Base-by-base conservation (phyloP, 1,284 basidiomycete genomes). In the Irpex lacteus region DNA sequence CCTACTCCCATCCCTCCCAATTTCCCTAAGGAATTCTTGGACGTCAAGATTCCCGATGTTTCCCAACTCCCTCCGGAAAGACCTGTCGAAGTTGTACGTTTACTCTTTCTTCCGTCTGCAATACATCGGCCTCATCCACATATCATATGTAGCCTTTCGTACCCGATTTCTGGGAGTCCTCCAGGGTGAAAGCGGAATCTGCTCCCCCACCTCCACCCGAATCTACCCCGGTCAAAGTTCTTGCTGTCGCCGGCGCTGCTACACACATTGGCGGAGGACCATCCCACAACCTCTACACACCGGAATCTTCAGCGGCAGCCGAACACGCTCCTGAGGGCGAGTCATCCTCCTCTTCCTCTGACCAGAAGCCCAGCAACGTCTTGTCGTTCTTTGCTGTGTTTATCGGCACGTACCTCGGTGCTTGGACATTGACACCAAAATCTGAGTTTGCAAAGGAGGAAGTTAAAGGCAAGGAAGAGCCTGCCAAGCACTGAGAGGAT, bases 81-180 rank as follows among this genome's bases (percentile, higher is more conserved):
- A 6, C 80, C 81, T 21, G 78, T 85, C 21, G 85, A 86, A 73
- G 83, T 90, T 64, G 91, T 93, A 70, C 32, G 32, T 66, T 89
- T 82, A 47, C 32, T n/a, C 26, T 13, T 7, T 63, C 38, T 52
- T 59, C 54, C 38, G 36, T 19, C 58, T 63, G 62, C 50, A 49
- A 63, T 64, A 64, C 59, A 60, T 59, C 49, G 52, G 60, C 58
- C 8, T 54, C 60, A 61, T 63, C 18, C 52, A 63, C 52, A 32
- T 56, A 21, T 62, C 50, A 55, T 68, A 93, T 47, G 40, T 47
- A 47, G 91, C 91, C 91, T 4, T 90, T 85, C 72, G 76, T 87
- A 15, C 90, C 90, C 49, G 90, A 92, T 76, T 85, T 87, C 68
- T 91, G 88, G 88, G 80, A 86, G 62, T 91, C 90, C 0, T 79